Evolutionary conservation across 2,329 filamentous ascomycete species (phyloP).

Genomic region (Hypoxylon sp.): DNA sequence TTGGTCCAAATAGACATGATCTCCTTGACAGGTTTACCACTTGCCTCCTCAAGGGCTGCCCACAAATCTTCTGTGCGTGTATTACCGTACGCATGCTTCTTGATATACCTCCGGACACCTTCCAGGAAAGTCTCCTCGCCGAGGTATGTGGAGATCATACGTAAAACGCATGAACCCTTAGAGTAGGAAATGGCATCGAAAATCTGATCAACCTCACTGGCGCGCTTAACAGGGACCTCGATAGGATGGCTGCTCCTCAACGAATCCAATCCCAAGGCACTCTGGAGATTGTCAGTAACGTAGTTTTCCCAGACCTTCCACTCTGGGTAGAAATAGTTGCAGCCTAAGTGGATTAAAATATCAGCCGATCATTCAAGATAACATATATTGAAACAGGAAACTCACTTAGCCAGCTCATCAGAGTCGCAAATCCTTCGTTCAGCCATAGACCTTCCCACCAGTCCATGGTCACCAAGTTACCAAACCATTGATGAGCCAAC

Average conservation of each 20-base stretch:
- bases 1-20: constrained; percentile 99
- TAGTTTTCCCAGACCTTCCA: constrained; percentile 99
- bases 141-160: constrained; percentile 97
- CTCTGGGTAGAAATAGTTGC: constrained; percentile 95
- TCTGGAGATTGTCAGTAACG: constrained; percentile 91
- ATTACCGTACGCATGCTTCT: constrained; percentile 97
- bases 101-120: constrained; percentile 90
- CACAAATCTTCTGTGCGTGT: constrained; percentile 92
- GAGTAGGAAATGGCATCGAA: constrained; percentile 98
- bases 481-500: constrained; percentile 98
- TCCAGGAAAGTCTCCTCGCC: constrained; percentile 95
- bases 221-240: constrained; percentile 94
- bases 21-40: constrained; percentile 89
- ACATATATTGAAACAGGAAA: constrained; percentile 26
- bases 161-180: constrained; percentile 94
- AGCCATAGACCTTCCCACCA: constrained; percentile 99
- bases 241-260: constrained; percentile 96
- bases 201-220: constrained; percentile 97
- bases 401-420: constrained; percentile 82
- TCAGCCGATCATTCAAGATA: constrained; percentile 32
- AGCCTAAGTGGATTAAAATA: constrained; percentile 72
- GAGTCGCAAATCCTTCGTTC: constrained; percentile 92
- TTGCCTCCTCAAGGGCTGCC: constrained; percentile 88
- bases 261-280: constrained; percentile 89
- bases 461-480: constrained; percentile 97